Percentiles rank a stretch among this genome's conserved stretches.
Conservation (phyloP, 352 stramenopile species). For the Globisporangium alternatum region DNA sequence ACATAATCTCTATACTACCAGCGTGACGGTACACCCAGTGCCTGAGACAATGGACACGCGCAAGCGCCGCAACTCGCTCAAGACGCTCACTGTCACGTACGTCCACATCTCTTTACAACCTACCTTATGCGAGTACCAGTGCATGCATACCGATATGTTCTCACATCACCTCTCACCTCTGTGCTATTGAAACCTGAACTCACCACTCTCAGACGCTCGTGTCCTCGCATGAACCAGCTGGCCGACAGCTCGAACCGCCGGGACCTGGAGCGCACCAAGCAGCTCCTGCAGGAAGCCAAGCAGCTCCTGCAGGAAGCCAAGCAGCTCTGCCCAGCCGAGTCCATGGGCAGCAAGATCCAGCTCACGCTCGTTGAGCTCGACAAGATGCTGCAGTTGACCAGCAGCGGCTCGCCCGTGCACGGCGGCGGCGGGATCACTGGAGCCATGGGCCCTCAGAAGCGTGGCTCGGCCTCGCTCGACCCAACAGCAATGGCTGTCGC, state of each 20-base stretch:
- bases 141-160: background rate
- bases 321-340: conserved; percentile 32
- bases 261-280: conserved; percentile 52
- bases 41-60: conserved; percentile 8
- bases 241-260: conserved; percentile 33
- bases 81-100: conserved; percentile 54
- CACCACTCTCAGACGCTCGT: conserved; percentile 24
- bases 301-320: conserved; percentile 45
- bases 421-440: background rate
- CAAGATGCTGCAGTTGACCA: conserved; percentile 24
- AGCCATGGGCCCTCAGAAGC: background rate
- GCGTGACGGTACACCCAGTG: conserved; percentile 11
- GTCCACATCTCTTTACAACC: background rate
- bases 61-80: conserved; percentile 50
- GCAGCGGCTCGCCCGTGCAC: conserved; percentile 7
- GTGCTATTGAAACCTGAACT: background rate
- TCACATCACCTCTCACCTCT: background rate
- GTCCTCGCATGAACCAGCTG: conserved; percentile 22
- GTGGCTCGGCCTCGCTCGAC: background rate
- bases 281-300: conserved; percentile 53
- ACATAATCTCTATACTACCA: conserved; percentile 3
- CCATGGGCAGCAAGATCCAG: conserved; percentile 46
- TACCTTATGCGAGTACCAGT: background rate
- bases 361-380: conserved; percentile 42
- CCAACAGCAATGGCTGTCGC: conserved; percentile 18